Evolutionary conservation across 2,329 filamentous ascomycete genomes (phyloP).

Genomic region (Neocatenulostroma microsporum): DNA sequence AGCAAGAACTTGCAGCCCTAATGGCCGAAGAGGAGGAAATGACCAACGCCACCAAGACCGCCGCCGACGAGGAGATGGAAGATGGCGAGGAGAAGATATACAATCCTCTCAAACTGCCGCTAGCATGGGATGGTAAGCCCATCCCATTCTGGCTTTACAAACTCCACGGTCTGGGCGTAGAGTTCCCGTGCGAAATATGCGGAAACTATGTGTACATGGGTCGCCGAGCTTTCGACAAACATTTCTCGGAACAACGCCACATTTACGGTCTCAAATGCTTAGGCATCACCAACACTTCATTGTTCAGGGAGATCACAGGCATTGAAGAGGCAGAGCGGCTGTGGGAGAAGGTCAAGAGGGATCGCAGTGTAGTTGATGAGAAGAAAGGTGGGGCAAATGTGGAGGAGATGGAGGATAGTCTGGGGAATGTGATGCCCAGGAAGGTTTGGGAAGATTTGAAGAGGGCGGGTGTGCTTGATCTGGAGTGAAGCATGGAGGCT

Average conservation of each 20-base stretch:
- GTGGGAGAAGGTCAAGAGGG: slow-evolving; percentile 87
- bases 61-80: slow-evolving; percentile 59
- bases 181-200: slow-evolving; percentile 93
- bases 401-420: slow-evolving; percentile 96
- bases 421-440: slow-evolving; percentile 98
- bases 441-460: slow-evolving; percentile 95
- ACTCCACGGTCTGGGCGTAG: slow-evolving; percentile 86
- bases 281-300: slow-evolving; percentile 70
- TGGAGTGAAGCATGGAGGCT: too few species aligned
- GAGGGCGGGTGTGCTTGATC: slow-evolving; percentile 67
- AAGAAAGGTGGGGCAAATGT: slow-evolving; percentile 61
- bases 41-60: slow-evolving; percentile 23
- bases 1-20: slow-evolving; percentile 85
- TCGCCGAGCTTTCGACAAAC: slow-evolving; percentile 90
- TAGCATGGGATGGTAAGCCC: slow-evolving; percentile 97
- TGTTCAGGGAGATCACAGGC: slow-evolving; percentile 88
- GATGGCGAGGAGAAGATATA: slow-evolving; percentile 74
- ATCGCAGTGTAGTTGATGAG: slow-evolving; percentile 68
- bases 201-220: slow-evolving; percentile 99
- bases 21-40: slow-evolving; percentile 54
- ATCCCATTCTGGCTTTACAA: slow-evolving; percentile 99
- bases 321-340: slow-evolving; percentile 83
- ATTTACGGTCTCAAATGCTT: slow-evolving; percentile 90
- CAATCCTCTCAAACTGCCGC: slow-evolving; percentile 89
- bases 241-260: slow-evolving; percentile 90